phyloP scores from a whole-genome alignment of 805 yeast genomes.

The Wickerhamomyces queroliae region DNA sequence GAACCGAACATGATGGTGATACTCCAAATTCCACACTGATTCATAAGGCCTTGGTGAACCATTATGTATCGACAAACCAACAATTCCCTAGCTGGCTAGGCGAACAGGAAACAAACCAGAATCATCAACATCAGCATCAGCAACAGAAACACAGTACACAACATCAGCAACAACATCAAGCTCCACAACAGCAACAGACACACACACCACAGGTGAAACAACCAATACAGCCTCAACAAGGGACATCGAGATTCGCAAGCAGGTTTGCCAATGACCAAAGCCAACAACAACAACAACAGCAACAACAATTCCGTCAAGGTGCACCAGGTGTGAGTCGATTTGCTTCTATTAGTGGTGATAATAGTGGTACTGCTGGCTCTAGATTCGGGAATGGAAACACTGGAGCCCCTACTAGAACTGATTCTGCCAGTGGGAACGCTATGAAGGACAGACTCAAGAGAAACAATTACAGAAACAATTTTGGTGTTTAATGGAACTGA shows the following conservation, averaged over 20 bases:
- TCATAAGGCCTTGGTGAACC: constrained; percentile 20
- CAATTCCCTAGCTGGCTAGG: constrained; percentile 24
- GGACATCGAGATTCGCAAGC: not conserved
- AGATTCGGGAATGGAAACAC: not conserved
- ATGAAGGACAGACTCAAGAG: constrained; percentile 21
- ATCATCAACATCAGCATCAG: constrained; percentile 9
- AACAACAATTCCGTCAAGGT: not conserved
- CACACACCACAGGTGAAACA: not conserved
- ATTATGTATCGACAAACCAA: constrained; percentile 8
- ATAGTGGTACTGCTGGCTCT: not conserved
- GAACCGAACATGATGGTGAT: constrained; percentile 24
- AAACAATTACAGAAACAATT: constrained; percentile 19
- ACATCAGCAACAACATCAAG: constrained; percentile 2
- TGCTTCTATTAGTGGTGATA: not conserved
- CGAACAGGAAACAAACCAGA: constrained; percentile 3
- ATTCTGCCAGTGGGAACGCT: not conserved
- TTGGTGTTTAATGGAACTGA: constrained; percentile 6
- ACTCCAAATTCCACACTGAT: constrained; percentile 17
- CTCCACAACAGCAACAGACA: constrained; percentile 1
- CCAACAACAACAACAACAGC: not conserved
- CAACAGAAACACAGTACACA: constrained; percentile 3
- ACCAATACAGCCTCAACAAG: not conserved
- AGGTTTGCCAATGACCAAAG: not conserved
- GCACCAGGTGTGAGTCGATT: not conserved
- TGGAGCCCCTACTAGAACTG: constrained; percentile 1